These are phyloP conservation scores for Tylopilus orsonianus DNA, from an alignment of 1,284 basidiomycete species.

Conservation along the genomic window DNA sequence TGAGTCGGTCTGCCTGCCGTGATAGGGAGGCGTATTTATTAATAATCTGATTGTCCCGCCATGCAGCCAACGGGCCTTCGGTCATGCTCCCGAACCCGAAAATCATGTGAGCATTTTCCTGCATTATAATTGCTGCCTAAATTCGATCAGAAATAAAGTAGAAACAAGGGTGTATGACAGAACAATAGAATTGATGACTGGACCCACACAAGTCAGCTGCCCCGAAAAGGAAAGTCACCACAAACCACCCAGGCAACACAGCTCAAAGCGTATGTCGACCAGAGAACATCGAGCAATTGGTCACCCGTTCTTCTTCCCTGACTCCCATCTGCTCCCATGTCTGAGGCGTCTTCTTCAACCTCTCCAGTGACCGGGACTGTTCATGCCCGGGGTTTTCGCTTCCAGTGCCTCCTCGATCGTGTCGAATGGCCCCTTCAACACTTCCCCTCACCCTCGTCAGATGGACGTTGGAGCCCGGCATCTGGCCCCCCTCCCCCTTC, in stretches of 20 bases:
- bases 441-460: slow-evolving; percentile 29
- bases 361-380: slow-evolving; percentile 2
- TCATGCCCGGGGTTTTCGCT: not conserved
- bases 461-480: slow-evolving; percentile 27
- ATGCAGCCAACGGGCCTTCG: no score
- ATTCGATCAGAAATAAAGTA: not conserved
- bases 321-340: not conserved
- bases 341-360: slow-evolving; percentile 5
- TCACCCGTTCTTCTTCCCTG: no score
- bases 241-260: not conserved
- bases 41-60: no score
- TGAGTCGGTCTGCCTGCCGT: no score
- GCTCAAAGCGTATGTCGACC: not conserved
- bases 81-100: not conserved
- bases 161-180: not conserved
- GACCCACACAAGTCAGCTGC: slow-evolving; percentile 5
- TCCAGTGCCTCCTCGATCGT: not conserved
- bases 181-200: slow-evolving; percentile 5
- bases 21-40: no score
- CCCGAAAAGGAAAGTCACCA: not conserved
- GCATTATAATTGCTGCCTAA: not conserved
- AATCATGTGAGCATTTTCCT: not conserved
- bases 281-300: not conserved
- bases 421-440: slow-evolving; percentile 29
- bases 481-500: slow-evolving; percentile 17